Base-by-base conservation (phyloP, 1,284 basidiomycete species). In the Anthracocystis panici-leucophaei region DNA sequence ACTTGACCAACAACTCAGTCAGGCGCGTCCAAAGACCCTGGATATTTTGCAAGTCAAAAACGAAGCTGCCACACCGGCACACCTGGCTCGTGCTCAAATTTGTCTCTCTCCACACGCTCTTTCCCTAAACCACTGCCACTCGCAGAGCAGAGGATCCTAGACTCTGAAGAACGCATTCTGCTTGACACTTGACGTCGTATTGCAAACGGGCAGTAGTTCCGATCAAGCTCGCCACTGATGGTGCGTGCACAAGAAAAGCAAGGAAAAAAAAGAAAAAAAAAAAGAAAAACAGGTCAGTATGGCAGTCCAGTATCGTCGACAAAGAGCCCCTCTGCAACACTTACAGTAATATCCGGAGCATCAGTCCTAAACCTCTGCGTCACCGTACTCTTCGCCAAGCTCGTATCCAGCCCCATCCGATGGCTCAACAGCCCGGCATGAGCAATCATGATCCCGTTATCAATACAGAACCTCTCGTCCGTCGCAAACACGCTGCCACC, bases 401-500 rank as follows among this genome's bases (percentile, higher is more conserved):
- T 71, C 23, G 79, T 83, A 40, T 68, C 63, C 10, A 77, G 48
- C 6, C 96, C 96, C 94, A 97, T 98, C 7, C 97, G 89, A 86
- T 91, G 94, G 65, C 92, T 91, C 41, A 99, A 88, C 51, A 99
- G 88, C 27, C 96, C 96, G 2, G 97, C 97, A 85, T 99, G 97
- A 1, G 97, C 97, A 63, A 99, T 99, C 97, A 99, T 99, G 82
- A 99, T 96, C 3, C 97, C 97, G 82, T 99, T 99, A 86, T 99
- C 97, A 72, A 99, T 98, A 86, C 96, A 98, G 86, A 97, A 98
- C 60, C 94, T 89, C 86, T 98, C 95, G 86, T 99, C 97, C 0
- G 94, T 99, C 0, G 95, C 94, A 86, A 97, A 99, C 9, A 99
- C 92, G 54, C 89, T 90, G 0, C 96, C 97, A 38, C 90, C 91